A percentile compares a stretch with the other conserved stretches of the same genome.
Evolutionary conservation across 345 rosid species (phyloP).

Genomic region (Aurinia saxatilis): DNA sequence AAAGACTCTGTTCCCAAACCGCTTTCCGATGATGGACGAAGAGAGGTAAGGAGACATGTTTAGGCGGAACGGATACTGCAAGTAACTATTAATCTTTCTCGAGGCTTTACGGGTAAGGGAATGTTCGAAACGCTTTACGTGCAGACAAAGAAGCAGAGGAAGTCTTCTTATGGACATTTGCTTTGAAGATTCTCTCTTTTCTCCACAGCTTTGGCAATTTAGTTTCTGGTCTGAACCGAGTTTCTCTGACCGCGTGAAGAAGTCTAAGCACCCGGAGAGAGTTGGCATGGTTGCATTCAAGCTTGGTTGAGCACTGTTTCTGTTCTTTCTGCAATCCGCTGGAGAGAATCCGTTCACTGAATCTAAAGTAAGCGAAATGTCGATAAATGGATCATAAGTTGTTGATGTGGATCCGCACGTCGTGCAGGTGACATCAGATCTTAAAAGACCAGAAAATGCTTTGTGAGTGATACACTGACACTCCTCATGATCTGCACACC

Average conservation of each 20-base stretch:
- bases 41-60: constrained; percentile 80
- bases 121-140: constrained; percentile 88
- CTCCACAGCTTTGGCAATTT: constrained; percentile 78
- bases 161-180: constrained; percentile 89
- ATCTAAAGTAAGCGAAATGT: constrained; percentile 81
- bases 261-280: constrained; percentile 70
- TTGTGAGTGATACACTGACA: constrained; percentile 83
- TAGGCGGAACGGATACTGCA: constrained; percentile 78
- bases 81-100: constrained; percentile 62
- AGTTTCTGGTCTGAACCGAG: constrained; percentile 87
- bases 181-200: constrained; percentile 63
- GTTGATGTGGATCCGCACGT: constrained; percentile 88
- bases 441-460: constrained; percentile 80
- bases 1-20: constrained; percentile 67
- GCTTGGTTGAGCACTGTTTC: constrained; percentile 18
- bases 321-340: constrained; percentile 24
- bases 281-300: constrained; percentile 40
- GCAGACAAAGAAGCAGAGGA: constrained; percentile 77
- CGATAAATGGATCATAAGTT: constrained; percentile 84
- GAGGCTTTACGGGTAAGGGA: constrained; percentile 53
- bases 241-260: constrained; percentile 76
- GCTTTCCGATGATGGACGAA: constrained; percentile 60
- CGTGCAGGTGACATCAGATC: constrained; percentile 87
- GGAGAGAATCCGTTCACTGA: constrained; percentile 25
- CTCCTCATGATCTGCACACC: constrained; percentile 56